Percentiles rank a stretch among this genome's conserved stretches.
These are phyloP conservation scores for Wickerhamiella infanticola DNA, from an alignment of 1,139 yeast genomes.

Conservation along the genomic window DNA sequence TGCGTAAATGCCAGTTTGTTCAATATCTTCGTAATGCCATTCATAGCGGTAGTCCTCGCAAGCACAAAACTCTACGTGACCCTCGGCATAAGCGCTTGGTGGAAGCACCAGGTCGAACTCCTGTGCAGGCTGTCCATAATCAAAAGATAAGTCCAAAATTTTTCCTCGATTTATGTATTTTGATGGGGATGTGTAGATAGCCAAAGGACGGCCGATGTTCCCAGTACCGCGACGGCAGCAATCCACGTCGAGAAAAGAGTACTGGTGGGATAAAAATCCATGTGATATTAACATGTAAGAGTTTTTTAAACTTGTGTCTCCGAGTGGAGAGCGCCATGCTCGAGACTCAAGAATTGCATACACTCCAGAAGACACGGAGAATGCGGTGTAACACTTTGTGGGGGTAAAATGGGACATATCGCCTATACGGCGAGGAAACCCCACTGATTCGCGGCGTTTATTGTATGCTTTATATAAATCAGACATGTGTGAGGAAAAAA, in stretches of 20 bases:
- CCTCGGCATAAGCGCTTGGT: slow-evolving; percentile 7
- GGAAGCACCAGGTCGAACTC: slow-evolving; percentile 6
- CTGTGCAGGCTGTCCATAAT: slow-evolving; percentile 7
- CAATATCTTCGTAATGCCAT: slow-evolving; percentile 7
- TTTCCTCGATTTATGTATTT: slow-evolving; percentile 11
- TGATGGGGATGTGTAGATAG: slow-evolving; percentile 10
- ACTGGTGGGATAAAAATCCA: slow-evolving; percentile 13
- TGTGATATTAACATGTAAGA: slow-evolving; percentile 13
- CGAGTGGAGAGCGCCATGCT: slow-evolving; percentile 6
- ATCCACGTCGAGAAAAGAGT: slow-evolving; percentile 11
- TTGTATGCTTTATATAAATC: not conserved
- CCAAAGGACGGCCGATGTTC: slow-evolving; percentile 12
- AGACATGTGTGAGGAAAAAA: not conserved
- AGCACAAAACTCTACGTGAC: slow-evolving; percentile 11
- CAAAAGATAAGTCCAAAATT: slow-evolving; percentile 13
- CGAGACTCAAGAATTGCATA: slow-evolving; percentile 9
- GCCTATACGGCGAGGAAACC: not conserved
- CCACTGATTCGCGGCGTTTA: not conserved
- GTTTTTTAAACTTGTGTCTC: slow-evolving; percentile 7
- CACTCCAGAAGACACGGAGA: slow-evolving; percentile 10
- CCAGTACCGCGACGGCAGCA: not conserved
- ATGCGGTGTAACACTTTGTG: slow-evolving; percentile 13
- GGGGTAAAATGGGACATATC: slow-evolving; percentile 5
- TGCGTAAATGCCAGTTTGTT: slow-evolving; percentile 5
- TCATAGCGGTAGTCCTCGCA: slow-evolving; percentile 10